Conservation (phyloP, 2,329 filamentous ascomycete genomes). For the Cephalotrichum gorgonifer region DNA sequence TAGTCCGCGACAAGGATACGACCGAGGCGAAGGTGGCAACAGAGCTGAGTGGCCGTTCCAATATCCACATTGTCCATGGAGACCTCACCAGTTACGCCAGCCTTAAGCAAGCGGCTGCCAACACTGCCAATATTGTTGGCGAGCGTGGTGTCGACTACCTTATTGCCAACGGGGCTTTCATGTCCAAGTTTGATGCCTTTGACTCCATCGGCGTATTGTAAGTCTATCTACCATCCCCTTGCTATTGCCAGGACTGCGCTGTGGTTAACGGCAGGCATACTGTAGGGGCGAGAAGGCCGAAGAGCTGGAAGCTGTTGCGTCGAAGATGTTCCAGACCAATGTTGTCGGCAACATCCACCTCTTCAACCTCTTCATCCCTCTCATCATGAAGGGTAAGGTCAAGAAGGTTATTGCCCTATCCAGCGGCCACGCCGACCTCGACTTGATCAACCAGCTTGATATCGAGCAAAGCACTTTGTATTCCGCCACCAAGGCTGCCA, state of each 20-base stretch:
- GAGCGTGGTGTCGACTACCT: constrained; percentile 33
- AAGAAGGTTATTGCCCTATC: constrained; percentile 47
- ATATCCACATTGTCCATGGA: constrained; percentile 34
- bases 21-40: constrained; percentile 30
- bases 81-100: constrained; percentile 29
- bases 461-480: constrained; percentile 16
- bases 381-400: constrained; percentile 34
- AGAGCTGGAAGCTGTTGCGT: constrained; percentile 7
- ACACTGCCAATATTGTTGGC: constrained; percentile 9
- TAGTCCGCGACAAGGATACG: constrained; percentile 33
- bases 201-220: constrained; percentile 26
- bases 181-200: constrained; percentile 17
- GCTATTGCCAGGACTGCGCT: not conserved
- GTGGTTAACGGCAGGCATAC: not conserved
- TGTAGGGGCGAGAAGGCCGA: constrained; percentile 2
- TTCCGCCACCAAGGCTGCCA: constrained; percentile 17
- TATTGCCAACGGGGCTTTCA: constrained; percentile 36
- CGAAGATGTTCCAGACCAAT: constrained; percentile 32
- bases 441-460: constrained; percentile 24
- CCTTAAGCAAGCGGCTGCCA: constrained; percentile 19
- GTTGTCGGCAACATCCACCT: constrained; percentile 41
- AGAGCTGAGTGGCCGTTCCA: constrained; percentile 25
- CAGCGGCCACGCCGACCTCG: constrained; percentile 34
- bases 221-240: constrained; percentile 11
- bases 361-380: constrained; percentile 40